A percentile compares a stretch with the other conserved stretches of the same genome.
Conservation (phyloP, 1,284 basidiomycete species). For the Cryptococcus amylolentus region DNA sequence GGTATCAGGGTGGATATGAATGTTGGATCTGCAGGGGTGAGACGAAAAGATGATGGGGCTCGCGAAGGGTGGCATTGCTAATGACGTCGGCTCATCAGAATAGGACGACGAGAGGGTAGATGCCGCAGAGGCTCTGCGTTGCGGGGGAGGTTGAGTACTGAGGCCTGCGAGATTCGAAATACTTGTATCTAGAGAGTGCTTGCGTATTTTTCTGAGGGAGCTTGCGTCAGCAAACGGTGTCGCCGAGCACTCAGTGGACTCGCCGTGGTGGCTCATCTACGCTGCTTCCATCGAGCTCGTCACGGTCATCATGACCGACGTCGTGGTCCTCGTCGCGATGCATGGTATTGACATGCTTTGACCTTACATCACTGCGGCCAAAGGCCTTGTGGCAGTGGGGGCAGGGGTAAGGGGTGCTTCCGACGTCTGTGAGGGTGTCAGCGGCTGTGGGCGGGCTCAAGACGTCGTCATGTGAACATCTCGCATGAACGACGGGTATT, state of each 20-base stretch:
- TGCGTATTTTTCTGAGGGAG: no score
- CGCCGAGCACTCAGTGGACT: no score
- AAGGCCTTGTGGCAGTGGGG: slow-evolving; percentile 32
- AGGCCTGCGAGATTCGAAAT: no score
- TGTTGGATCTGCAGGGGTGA: no score
- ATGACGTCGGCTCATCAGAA: neutral
- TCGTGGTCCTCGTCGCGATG: slow-evolving; percentile 13
- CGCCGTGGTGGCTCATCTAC: no score
- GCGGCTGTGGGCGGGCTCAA: neutral
- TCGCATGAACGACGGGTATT: no score
- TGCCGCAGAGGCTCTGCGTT: neutral
- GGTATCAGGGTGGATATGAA: no score
- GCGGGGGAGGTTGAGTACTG: neutral
- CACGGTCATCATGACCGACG: neutral
- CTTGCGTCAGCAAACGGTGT: no score
- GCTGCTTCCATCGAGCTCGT: no score
- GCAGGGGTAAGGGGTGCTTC: slow-evolving; percentile 31
- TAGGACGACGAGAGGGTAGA: neutral
- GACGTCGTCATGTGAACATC: neutral
- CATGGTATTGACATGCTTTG: slow-evolving; percentile 33
- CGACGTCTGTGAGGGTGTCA: slow-evolving; percentile 22
- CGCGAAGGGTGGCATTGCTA: no score
- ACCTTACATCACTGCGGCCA: slow-evolving; percentile 33
- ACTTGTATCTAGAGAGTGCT: no score
- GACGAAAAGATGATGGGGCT: no score